A percentile compares a stretch with the other conserved stretches of the same genome.
phyloP scores from a whole-genome alignment of 495 filamentous ascomycete genomes.

The Barbatosphaeria neglecta region DNA sequence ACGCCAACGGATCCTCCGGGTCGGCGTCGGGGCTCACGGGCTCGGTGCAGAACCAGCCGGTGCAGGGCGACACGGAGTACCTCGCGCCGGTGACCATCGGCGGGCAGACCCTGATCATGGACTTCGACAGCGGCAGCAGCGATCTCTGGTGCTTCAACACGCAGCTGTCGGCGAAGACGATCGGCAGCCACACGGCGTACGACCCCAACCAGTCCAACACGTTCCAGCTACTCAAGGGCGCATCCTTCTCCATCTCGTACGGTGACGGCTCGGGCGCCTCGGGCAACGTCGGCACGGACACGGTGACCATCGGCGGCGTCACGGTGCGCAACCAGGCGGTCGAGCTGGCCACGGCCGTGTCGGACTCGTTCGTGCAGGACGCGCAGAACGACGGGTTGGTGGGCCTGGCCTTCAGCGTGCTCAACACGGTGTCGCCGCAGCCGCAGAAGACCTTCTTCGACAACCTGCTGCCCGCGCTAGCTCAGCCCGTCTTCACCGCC shows the following conservation, averaged over 20 bases:
- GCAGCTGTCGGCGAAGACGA: slow-evolving; percentile 32
- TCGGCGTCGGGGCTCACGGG: too few relatives aligned
- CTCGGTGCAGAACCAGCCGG: slow-evolving; percentile 48
- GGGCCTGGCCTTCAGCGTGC: slow-evolving; percentile 60
- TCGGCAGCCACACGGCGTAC: slow-evolving; percentile 46
- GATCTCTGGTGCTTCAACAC: slow-evolving; percentile 81
- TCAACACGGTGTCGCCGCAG: slow-evolving; percentile 60
- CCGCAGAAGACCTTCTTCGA: slow-evolving; percentile 75
- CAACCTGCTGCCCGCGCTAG: slow-evolving; percentile 51
- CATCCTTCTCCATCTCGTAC: slow-evolving; percentile 57
- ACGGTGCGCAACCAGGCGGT: slow-evolving; percentile 56
- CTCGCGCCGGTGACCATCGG: slow-evolving; percentile 62
- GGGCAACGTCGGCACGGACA: slow-evolving; percentile 61
- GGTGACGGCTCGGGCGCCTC: slow-evolving; percentile 58
- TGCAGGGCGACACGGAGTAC: slow-evolving; percentile 54
- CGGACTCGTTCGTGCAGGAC: slow-evolving; percentile 50
- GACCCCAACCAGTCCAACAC: slow-evolving; percentile 49
- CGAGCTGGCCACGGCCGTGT: slow-evolving; percentile 56
- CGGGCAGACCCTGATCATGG: slow-evolving; percentile 58
- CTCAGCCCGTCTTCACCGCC: slow-evolving; percentile 61
- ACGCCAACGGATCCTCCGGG: slow-evolving; percentile 13
- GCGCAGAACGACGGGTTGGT: slow-evolving; percentile 58
- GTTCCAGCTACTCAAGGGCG: slow-evolving; percentile 27
- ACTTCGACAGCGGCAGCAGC: slow-evolving; percentile 77
- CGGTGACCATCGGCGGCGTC: slow-evolving; percentile 62